Conservation (phyloP, 2,329 filamentous ascomycete species). For the Fusarium mexicanum region DNA sequence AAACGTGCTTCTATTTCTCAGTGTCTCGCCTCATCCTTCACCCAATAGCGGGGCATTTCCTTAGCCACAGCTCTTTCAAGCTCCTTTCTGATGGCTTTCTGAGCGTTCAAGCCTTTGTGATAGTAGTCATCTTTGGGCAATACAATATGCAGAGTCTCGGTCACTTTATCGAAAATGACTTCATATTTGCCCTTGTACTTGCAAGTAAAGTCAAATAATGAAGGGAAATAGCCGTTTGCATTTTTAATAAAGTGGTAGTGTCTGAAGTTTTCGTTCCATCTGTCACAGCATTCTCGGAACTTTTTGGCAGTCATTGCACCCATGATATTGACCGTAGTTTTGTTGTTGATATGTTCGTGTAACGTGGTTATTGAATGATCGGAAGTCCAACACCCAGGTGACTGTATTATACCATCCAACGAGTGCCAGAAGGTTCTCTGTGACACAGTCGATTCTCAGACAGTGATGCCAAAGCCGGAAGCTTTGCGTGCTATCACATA, state of each 20-base stretch:
- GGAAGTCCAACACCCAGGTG: accelerated
- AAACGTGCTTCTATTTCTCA: not conserved
- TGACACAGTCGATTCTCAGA: not conserved
- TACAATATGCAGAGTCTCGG: not conserved
- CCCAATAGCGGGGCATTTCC: not conserved
- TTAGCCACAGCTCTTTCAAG: not conserved
- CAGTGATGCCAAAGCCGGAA: accelerated
- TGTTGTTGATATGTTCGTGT: accelerated
- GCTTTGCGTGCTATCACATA: not conserved
- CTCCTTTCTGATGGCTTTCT: not conserved
- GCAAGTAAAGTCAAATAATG: not conserved
- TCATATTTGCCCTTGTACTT: not conserved
- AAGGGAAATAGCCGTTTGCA: not conserved
- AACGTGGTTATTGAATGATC: accelerated
- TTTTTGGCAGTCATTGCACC: not conserved
- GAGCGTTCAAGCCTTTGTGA: not conserved
- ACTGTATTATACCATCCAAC: not conserved
- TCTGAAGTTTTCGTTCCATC: not conserved
- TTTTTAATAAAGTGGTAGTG: not conserved
- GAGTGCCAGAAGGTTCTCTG: not conserved
- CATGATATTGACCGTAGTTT: not conserved
- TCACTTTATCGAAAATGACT: not conserved
- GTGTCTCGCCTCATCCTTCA: not conserved
- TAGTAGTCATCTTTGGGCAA: not conserved
- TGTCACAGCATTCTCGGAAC: not conserved